Conservation (phyloP, 164 flowering plant species). For the Berberis thunbergii region DNA sequence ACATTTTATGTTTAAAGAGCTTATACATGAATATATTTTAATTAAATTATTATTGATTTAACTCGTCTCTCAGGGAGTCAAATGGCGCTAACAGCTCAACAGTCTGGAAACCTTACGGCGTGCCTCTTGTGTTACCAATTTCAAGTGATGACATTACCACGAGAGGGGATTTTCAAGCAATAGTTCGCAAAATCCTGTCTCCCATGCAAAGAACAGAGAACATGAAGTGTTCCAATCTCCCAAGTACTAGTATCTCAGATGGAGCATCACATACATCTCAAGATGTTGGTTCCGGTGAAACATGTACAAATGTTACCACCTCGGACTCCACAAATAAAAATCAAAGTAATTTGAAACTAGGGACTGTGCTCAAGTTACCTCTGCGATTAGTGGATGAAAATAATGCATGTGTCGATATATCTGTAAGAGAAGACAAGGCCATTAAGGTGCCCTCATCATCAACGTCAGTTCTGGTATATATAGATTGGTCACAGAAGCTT, state of each 20-base stretch:
- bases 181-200: conserved; percentile 59
- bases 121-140: conserved; percentile 70
- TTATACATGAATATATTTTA: too few relatives aligned
- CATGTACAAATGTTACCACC: conserved; percentile 8
- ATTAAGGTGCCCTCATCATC: conserved; percentile 49
- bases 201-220: conserved; percentile 44
- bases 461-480: conserved; percentile 41
- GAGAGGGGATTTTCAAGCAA: conserved; percentile 56
- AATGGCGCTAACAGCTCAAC: conserved; percentile 14
- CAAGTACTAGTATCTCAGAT: conserved; percentile 19
- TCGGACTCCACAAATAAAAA: conserved; percentile 18
- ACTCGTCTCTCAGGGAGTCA: conserved; percentile 34
- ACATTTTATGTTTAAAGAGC: too few relatives aligned
- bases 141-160: conserved; percentile 51
- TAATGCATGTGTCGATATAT: conserved; percentile 60
- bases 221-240: conserved; percentile 14
- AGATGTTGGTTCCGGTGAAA: conserved; percentile 18
- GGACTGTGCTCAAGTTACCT: conserved; percentile 33
- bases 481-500: conserved; percentile 78
- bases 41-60: background rate
- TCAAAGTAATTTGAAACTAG: conserved; percentile 17
- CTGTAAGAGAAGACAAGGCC: conserved; percentile 55
- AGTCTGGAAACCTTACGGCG: conserved; percentile 73
- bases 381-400: conserved; percentile 75
- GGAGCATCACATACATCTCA: conserved; percentile 21